phyloP scores from a whole-genome alignment of 176 grass and related monocot species.

The Pontederia paniculata region DNA sequence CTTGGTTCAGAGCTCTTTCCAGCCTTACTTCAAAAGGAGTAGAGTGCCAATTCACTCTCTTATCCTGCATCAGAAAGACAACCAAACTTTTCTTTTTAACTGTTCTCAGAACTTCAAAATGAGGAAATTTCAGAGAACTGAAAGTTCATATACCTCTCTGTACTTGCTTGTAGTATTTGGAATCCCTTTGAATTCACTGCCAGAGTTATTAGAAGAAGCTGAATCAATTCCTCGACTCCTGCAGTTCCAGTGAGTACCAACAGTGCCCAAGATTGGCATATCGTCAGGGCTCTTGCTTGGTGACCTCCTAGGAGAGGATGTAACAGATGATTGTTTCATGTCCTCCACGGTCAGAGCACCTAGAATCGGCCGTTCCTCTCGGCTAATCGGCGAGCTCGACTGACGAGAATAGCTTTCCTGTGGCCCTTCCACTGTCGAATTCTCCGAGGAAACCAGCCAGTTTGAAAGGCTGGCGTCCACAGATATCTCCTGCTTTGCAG shows the following conservation, averaged over 20 bases:
- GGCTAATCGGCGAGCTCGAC: slow-evolving; percentile 42
- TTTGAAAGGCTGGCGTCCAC: slow-evolving; percentile 88
- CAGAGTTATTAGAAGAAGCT: slow-evolving; percentile 30
- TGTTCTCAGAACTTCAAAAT: neutral
- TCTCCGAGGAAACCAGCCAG: slow-evolving; percentile 50
- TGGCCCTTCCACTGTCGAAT: slow-evolving; percentile 25
- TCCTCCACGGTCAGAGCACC: slow-evolving; percentile 80
- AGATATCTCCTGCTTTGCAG: slow-evolving; percentile 50
- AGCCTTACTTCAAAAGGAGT: slow-evolving; percentile 48
- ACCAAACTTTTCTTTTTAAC: neutral
- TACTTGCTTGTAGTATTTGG: slow-evolving; percentile 58
- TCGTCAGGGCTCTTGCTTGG: slow-evolving; percentile 60
- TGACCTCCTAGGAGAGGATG: slow-evolving; percentile 56
- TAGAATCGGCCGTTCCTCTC: slow-evolving; percentile 77
- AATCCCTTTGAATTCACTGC: slow-evolving; percentile 34
- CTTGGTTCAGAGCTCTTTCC: slow-evolving; percentile 45
- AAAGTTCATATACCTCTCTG: slow-evolving; percentile 31
- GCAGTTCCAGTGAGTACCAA: slow-evolving; percentile 1
- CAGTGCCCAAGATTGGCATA: slow-evolving; percentile 35
- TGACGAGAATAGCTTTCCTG: slow-evolving; percentile 34
- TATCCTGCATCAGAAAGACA: slow-evolving; percentile 33
- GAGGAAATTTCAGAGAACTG: neutral
- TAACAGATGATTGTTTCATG: slow-evolving; percentile 71
- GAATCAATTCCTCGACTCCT: neutral
- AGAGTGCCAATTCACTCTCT: slow-evolving; percentile 41